Evolutionary conservation across 2,329 filamentous ascomycete genomes (phyloP).

Genomic region (Didymella lethalis): DNA sequence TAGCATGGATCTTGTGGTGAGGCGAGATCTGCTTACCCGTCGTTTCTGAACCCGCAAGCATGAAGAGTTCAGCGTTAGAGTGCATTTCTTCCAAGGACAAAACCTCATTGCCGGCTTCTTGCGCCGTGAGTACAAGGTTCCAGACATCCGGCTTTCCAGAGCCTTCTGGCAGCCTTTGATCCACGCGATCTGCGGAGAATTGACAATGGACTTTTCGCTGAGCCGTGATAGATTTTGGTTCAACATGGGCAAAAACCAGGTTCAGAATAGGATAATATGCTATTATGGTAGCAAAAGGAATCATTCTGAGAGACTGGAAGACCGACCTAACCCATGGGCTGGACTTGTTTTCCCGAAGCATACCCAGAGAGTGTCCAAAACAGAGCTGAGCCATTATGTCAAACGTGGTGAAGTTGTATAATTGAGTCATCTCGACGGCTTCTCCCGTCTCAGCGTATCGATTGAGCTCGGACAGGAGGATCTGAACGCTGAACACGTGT

Average conservation of each 20-base stretch:
- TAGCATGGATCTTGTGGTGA: too few species aligned
- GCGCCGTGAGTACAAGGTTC: slow-evolving; percentile 33
- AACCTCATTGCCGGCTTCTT: slow-evolving; percentile 14
- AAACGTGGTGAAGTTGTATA: slow-evolving; percentile 27
- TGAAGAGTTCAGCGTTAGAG: slow-evolving; percentile 34
- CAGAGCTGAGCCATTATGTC: slow-evolving; percentile 55
- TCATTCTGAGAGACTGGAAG: slow-evolving; percentile 9
- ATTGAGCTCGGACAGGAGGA: slow-evolving; percentile 28
- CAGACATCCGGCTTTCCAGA: slow-evolving; percentile 42
- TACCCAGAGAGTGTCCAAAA: slow-evolving; percentile 58
- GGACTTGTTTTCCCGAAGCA: slow-evolving; percentile 16
- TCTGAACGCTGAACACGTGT: not conserved
- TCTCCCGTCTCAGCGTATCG: slow-evolving; percentile 36
- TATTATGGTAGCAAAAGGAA: not conserved
- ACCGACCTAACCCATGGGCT: slow-evolving; percentile 45
- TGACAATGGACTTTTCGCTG: slow-evolving; percentile 6
- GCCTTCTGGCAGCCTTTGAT: slow-evolving; percentile 1
- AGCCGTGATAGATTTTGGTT: slow-evolving; percentile 1
- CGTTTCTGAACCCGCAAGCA: slow-evolving; percentile 39
- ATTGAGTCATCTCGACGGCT: slow-evolving; percentile 37
- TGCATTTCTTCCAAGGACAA: slow-evolving; percentile 42
- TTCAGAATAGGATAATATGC: slow-evolving; percentile 1
- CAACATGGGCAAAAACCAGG: not conserved
- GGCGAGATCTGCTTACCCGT: not conserved
- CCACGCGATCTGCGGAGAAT: slow-evolving; percentile 1